Evolutionary conservation across 2,329 filamentous ascomycete genomes (phyloP), one percentile per base, ranked within the genome.

Genomic region (Hypomyces perniciosus): DNA sequence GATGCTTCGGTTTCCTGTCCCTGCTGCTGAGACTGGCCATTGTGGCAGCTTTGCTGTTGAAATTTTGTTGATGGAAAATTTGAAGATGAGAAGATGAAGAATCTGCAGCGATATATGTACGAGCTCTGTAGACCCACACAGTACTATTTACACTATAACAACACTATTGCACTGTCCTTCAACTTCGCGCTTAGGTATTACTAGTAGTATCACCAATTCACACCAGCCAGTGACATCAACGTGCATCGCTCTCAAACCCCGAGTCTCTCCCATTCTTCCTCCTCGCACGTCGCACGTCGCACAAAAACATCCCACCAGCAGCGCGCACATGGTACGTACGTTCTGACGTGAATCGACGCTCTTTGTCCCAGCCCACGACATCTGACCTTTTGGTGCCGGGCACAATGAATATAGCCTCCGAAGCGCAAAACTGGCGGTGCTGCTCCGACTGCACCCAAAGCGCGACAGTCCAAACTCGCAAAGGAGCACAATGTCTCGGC

Each of bases 401-500:
- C 20, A 9, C 12, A n/a, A 26, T 26, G 10, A 8, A 28, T 13
- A 26, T 51, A 80, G 76, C 77, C 78, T 57, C 72, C 77, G n/a
- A 78, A 78, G 66, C 77, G 78, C 60, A 78, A 76, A 61, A 59
- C 69, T 20, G 55, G 66, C 43, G 63, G 66, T 47, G 51, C 63
- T 41, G 56, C 46, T 51, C 62, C 20, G 51, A 65, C 13, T 50
- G 63, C 53, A 58, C 58, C 66, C 49, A 72, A 65, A 64, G 56
- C 62, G 46, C 86, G 87, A 56, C 83, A 83, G 62, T 95, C 91
- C 53, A 95, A 90, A 68, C 88, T 96, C 61, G 92, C 92, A 30
- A 92, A 91, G 71, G 90, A 96, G 65, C 84, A 96, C 77, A 85
- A 90, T 67, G 83, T 97, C 63, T 85, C 83, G 10, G 86, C 84